A percentile compares a stretch with the other conserved stretches of the same genome.
Evolutionary conservation across 345 rosid species (phyloP).

Genomic region (Rubroshorea leprosula): DNA sequence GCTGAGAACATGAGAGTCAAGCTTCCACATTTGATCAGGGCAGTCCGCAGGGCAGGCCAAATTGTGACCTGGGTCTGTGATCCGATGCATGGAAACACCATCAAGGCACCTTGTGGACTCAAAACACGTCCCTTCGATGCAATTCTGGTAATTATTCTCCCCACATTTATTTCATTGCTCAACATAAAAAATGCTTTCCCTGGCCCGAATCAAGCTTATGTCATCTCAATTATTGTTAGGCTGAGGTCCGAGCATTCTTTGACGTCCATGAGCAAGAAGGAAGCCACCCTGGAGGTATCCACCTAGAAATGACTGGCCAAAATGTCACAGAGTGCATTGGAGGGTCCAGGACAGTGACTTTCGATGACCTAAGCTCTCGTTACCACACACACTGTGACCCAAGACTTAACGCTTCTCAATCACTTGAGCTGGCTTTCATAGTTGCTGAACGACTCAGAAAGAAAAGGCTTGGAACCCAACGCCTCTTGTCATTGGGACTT

Average conservation of each 20-base stretch:
- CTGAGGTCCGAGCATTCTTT: constrained; percentile 53
- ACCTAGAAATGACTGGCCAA: constrained; percentile 66
- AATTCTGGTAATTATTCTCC: constrained; percentile 38
- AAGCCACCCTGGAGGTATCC: constrained; percentile 56
- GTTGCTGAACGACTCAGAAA: constrained; percentile 55
- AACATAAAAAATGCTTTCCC: no score
- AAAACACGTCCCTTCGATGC: constrained; percentile 66
- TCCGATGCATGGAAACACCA: constrained; percentile 72
- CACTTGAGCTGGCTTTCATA: constrained; percentile 56
- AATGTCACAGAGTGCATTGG: constrained; percentile 64
- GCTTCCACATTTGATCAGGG: constrained; percentile 56
- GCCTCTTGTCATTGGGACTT: constrained; percentile 14
- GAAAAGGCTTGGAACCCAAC: constrained; percentile 38
- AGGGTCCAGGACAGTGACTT: constrained; percentile 56
- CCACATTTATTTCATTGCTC: background rate
- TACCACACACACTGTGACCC: constrained; percentile 68
- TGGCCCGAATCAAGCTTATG: background rate
- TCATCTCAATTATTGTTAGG: constrained; percentile 20
- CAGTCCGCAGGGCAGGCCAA: constrained; percentile 56
- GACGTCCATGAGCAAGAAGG: constrained; percentile 65
- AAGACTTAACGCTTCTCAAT: constrained; percentile 57
- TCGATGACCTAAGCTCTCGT: constrained; percentile 48
- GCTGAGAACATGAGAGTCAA: constrained; percentile 63
- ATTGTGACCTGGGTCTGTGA: constrained; percentile 65
- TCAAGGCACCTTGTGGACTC: constrained; percentile 62